Percentiles rank a stretch among this genome's conserved stretches.
phyloP scores from a whole-genome alignment of 306 rosid genomes.

The Acacia crassicarpa region DNA sequence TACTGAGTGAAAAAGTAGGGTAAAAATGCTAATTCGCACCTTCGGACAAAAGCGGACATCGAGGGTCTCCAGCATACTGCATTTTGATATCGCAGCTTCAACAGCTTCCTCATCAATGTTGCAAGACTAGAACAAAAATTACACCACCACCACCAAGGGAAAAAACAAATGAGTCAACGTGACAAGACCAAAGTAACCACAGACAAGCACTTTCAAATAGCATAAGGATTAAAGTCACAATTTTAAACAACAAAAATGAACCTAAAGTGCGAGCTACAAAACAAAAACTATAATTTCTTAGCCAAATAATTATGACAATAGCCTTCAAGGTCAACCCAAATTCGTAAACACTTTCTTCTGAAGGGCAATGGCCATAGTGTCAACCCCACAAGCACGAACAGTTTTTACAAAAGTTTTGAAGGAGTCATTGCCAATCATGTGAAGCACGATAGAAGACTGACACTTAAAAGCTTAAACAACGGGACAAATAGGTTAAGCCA shows the following conservation, averaged over 20 bases:
- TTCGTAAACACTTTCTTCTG: background rate
- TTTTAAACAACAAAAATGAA: background rate
- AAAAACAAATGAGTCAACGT: background rate
- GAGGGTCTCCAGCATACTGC: conserved; percentile 75
- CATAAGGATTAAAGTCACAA: background rate
- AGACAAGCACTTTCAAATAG: background rate
- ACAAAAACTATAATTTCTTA: background rate
- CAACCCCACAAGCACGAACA: background rate
- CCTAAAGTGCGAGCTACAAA: background rate
- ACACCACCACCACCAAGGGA: background rate
- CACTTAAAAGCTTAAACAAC: background rate
- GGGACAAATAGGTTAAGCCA: background rate
- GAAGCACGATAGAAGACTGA: conserved; percentile 5
- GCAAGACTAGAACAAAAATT: conserved; percentile 57
- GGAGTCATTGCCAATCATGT: background rate
- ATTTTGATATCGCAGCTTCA: conserved; percentile 75
- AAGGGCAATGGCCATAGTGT: background rate
- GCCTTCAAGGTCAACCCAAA: background rate
- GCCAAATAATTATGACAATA: background rate
- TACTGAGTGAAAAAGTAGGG: background rate
- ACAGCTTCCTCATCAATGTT: conserved; percentile 71
- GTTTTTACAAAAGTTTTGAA: background rate
- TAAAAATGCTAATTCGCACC: conserved; percentile 37
- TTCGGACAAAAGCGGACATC: conserved; percentile 86
- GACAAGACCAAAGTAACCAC: background rate